Percentiles rank a stretch among this genome's conserved stretches.
Evolutionary conservation across 768 basidiomycete genomes (phyloP).

Genomic region (Tulasnella sp.): DNA sequence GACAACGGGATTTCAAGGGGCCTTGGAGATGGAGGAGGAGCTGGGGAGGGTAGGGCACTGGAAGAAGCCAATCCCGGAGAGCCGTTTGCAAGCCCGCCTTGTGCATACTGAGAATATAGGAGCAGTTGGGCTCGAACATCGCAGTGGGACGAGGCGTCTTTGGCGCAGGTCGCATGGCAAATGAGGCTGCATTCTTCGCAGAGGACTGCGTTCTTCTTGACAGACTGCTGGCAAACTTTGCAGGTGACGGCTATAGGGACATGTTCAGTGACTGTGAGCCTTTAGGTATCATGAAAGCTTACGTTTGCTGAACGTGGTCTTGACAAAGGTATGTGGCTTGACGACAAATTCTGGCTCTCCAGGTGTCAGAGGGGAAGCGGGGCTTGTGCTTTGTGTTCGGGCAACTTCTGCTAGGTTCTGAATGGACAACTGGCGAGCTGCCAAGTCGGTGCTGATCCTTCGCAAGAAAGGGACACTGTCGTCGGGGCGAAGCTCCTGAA

Average conservation of each 20-base stretch:
- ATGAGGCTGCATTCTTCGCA: slow-evolving; percentile 89
- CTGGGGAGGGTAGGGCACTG: slow-evolving; percentile 13
- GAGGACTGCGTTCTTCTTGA: slow-evolving; percentile 83
- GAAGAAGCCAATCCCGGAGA: neutral
- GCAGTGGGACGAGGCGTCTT: slow-evolving; percentile 72
- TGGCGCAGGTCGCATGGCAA: slow-evolving; percentile 72
- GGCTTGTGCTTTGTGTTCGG: neutral
- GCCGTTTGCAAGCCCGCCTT: slow-evolving; percentile 12
- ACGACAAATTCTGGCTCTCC: slow-evolving; percentile 46
- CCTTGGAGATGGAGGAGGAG: slow-evolving; percentile 14
- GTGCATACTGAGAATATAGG: slow-evolving; percentile 61
- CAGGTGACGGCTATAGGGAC: slow-evolving; percentile 70
- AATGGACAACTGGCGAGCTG: slow-evolving; percentile 52
- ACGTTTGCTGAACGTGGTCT: slow-evolving; percentile 84
- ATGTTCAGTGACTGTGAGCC: neutral
- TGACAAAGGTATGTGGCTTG: slow-evolving; percentile 80
- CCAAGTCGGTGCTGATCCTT: slow-evolving; percentile 81
- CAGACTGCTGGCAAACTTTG: slow-evolving; percentile 70
- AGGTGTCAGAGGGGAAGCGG: slow-evolving; percentile 38
- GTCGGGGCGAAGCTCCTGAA: slow-evolving; percentile 76
- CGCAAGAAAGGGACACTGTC: slow-evolving; percentile 95
- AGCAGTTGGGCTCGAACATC: slow-evolving; percentile 79
- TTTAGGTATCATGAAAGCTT: neutral
- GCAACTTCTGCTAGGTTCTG: slow-evolving; percentile 3
- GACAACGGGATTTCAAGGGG: slow-evolving; percentile 7